Percentiles rank a stretch among this genome's conserved stretches.
These are phyloP conservation scores for Phaeomoniella chlamydospora DNA, from an alignment of 2,329 filamentous ascomycete genomes.

Conservation along the genomic window DNA sequence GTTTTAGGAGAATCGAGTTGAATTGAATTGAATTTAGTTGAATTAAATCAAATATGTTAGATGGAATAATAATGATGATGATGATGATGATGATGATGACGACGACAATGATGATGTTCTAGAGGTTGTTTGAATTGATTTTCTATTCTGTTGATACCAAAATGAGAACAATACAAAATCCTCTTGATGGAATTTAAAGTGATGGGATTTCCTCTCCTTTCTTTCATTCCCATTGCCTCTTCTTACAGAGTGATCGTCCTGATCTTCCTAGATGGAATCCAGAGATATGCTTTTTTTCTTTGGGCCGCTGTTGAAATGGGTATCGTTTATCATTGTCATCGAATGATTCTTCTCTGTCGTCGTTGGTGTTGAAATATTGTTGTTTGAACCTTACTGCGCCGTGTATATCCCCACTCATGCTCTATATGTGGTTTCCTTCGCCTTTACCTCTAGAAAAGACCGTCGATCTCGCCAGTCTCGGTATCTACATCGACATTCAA, in stretches of 20 bases:
- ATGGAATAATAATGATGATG: too few species aligned
- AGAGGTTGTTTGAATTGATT: not conserved
- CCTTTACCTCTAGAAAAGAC: conserved; percentile 56
- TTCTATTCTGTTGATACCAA: not conserved
- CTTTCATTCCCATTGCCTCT: not conserved
- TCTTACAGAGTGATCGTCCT: not conserved
- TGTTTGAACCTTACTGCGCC: not conserved
- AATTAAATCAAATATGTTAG: too few species aligned
- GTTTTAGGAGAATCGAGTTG: too few species aligned
- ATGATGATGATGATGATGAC: too few species aligned
- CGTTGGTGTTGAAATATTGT: not conserved
- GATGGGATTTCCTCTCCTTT: not conserved
- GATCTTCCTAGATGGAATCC: too few species aligned
- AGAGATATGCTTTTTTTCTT: not conserved
- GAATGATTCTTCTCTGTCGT: too few species aligned
- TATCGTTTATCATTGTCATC: not conserved
- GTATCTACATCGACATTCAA: conserved; percentile 75
- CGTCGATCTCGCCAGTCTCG: conserved; percentile 74
- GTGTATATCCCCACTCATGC: not conserved
- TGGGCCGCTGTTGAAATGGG: not conserved
- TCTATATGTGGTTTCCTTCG: not conserved
- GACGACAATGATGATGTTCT: not conserved
- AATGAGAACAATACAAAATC: not conserved
- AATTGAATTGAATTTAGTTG: too few species aligned
- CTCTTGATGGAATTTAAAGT: not conserved